phyloP scores from a whole-genome alignment of 2,329 filamentous ascomycete species.

The Uncinocarpus reesii region DNA sequence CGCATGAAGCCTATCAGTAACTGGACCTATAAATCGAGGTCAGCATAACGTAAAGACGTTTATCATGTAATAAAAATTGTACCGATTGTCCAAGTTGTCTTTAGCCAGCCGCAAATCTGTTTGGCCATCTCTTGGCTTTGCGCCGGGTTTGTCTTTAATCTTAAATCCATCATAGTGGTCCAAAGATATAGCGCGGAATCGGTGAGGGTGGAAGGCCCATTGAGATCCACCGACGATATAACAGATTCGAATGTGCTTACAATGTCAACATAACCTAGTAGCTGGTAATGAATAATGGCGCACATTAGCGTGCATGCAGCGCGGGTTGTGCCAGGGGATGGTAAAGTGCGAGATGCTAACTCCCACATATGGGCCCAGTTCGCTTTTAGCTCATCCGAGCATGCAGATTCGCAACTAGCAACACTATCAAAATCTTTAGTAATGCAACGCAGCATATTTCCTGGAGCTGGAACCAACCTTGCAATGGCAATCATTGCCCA shows the following conservation, averaged over 20 bases:
- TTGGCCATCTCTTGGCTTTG: constrained; percentile 57
- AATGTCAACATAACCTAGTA: constrained; percentile 59
- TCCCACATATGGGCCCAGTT: constrained; percentile 70
- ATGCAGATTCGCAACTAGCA: constrained; percentile 27
- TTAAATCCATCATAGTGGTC: constrained; percentile 55
- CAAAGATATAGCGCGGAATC: constrained; percentile 71
- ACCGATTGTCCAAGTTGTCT: constrained; percentile 75
- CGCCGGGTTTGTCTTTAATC: constrained; percentile 57
- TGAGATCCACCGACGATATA: constrained; percentile 66
- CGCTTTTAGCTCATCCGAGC: constrained; percentile 32
- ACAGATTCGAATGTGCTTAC: constrained; percentile 62
- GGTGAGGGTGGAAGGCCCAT: constrained; percentile 65
- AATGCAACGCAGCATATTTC: constrained; percentile 1
- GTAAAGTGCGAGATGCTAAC: constrained; percentile 58
- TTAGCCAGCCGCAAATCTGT: constrained; percentile 69
- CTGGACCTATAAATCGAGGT: constrained; percentile 36
- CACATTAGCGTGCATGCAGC: constrained; percentile 65
- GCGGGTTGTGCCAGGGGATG: constrained; percentile 60
- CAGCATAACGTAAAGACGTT: constrained; percentile 10
- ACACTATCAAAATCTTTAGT: constrained; percentile 23
- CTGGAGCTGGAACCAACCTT: constrained; percentile 47
- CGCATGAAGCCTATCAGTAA: constrained; percentile 56
- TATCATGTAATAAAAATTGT: constrained; percentile 13
- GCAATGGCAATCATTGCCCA: constrained; percentile 81
- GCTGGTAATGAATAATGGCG: constrained; percentile 52